Conservation (phyloP, 164 flowering plant species). For the Dillenia suffruticosa region DNA sequence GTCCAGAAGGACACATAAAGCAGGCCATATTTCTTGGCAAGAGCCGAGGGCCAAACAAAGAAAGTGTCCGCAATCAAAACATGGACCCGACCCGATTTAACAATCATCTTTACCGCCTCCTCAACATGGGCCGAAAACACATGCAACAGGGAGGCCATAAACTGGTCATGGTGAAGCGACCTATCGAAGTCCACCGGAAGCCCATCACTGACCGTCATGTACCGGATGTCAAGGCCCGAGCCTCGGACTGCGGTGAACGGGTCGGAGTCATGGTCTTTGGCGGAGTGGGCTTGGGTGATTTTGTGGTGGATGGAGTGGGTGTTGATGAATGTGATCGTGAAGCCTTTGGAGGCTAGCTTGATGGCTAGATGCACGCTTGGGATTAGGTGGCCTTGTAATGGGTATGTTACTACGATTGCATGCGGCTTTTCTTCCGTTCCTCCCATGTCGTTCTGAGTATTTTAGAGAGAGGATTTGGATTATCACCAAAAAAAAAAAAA, state of each 20-base stretch:
- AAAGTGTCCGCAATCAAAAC: slow-evolving; percentile 79
- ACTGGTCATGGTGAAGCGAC: slow-evolving; percentile 66
- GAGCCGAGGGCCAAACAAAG: slow-evolving; percentile 63
- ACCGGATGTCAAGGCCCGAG: slow-evolving; percentile 62
- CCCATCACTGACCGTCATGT: slow-evolving; percentile 62
- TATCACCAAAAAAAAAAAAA: too few species aligned
- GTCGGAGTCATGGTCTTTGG: slow-evolving; percentile 34
- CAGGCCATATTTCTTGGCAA: slow-evolving; percentile 59
- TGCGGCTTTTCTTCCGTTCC: slow-evolving; percentile 31
- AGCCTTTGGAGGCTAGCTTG: slow-evolving; percentile 71
- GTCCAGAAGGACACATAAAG: slow-evolving; percentile 77
- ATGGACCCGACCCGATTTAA: slow-evolving; percentile 18
- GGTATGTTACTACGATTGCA: slow-evolving; percentile 61
- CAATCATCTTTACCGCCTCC: slow-evolving; percentile 32
- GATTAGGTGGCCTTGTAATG: slow-evolving; percentile 82
- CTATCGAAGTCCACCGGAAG: slow-evolving; percentile 71
- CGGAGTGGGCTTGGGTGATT: slow-evolving; percentile 27
- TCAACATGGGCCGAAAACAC: slow-evolving; percentile 66
- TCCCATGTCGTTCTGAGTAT: too few species aligned
- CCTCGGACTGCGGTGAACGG: slow-evolving; percentile 44
- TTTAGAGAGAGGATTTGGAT: too few species aligned
- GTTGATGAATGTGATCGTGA: slow-evolving; percentile 78
- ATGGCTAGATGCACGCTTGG: slow-evolving; percentile 64
- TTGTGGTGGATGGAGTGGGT: slow-evolving; percentile 59
- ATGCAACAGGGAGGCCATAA: slow-evolving; percentile 49